phyloP scores from a whole-genome alignment of 106 monocot genomes.

The Narthecium ossifragum region DNA sequence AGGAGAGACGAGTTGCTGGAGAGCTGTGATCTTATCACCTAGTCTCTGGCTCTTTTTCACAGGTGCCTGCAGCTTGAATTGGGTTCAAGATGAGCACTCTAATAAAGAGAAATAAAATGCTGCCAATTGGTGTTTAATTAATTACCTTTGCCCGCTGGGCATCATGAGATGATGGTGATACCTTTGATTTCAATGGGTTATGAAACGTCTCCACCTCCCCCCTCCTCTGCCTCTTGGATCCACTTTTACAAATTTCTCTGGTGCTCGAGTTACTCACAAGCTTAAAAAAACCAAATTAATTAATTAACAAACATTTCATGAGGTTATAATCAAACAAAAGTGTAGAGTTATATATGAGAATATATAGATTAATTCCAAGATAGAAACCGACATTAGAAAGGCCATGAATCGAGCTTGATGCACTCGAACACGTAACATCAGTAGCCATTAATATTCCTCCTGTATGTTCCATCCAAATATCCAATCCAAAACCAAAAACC shows the following conservation, averaged over 20 bases:
- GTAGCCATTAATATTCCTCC: too few species aligned
- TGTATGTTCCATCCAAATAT: too few species aligned
- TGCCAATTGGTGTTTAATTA: neutral
- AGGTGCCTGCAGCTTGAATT: conserved; percentile 11
- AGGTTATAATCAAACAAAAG: neutral
- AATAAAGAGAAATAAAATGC: neutral
- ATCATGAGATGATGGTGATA: neutral
- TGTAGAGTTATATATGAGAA: neutral
- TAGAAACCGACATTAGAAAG: neutral
- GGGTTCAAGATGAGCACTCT: neutral
- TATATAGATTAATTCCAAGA: too few species aligned
- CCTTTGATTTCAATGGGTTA: neutral
- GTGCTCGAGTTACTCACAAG: neutral
- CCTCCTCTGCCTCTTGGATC: conserved; percentile 16
- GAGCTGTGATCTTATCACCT: conserved; percentile 39
- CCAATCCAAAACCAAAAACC: too few species aligned
- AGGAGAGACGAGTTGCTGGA: conserved; percentile 45
- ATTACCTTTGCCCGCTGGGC: neutral
- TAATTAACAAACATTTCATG: neutral
- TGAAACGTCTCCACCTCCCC: neutral
- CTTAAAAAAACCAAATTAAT: neutral
- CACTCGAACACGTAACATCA: too few species aligned
- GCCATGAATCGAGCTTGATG: neutral
- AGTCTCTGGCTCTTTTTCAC: conserved; percentile 36
- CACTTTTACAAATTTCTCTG: neutral